A percentile compares a stretch with the other conserved stretches of the same genome.
phyloP scores from a whole-genome alignment of 257 asterid species.

The Plantago elongata region DNA sequence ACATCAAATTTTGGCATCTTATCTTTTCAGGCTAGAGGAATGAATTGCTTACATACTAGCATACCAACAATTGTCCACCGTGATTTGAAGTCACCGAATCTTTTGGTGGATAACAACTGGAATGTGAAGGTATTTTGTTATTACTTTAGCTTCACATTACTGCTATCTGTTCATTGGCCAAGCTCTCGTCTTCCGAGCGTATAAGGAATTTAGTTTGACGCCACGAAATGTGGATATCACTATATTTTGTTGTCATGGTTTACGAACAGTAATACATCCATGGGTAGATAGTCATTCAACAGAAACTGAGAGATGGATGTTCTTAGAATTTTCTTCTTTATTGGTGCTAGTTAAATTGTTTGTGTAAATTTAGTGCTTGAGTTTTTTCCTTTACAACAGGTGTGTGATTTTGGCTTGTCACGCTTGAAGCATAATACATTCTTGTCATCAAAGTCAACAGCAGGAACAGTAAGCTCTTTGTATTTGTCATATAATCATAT shows the following conservation, averaged over 20 bases:
- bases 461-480: conserved; percentile 80
- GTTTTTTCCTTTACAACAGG: conserved; percentile 47
- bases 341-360: background rate
- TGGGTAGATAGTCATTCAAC: conserved; percentile 8
- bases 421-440: conserved; percentile 98
- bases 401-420: conserved; percentile 94
- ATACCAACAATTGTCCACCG: conserved; percentile 96
- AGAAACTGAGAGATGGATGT: background rate
- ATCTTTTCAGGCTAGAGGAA: conserved; percentile 84
- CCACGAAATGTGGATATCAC: conserved; percentile 9
- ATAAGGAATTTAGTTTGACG: conserved; percentile 10
- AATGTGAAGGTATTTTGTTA: conserved; percentile 68
- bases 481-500: conserved; percentile 6
- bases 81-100: conserved; percentile 96
- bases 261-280: conserved; percentile 1
- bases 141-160: conserved; percentile 9
- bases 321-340: background rate
- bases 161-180: conserved; percentile 16
- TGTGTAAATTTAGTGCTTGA: conserved; percentile 10
- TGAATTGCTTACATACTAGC: conserved; percentile 98
- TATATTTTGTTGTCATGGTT: background rate
- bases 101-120: conserved; percentile 94
- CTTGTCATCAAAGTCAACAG: conserved; percentile 97
- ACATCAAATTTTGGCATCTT: conserved; percentile 21
- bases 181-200: conserved; percentile 2